Conservation (phyloP, 352 stramenopile genomes). For the Globisporangium recalcitrans region DNA sequence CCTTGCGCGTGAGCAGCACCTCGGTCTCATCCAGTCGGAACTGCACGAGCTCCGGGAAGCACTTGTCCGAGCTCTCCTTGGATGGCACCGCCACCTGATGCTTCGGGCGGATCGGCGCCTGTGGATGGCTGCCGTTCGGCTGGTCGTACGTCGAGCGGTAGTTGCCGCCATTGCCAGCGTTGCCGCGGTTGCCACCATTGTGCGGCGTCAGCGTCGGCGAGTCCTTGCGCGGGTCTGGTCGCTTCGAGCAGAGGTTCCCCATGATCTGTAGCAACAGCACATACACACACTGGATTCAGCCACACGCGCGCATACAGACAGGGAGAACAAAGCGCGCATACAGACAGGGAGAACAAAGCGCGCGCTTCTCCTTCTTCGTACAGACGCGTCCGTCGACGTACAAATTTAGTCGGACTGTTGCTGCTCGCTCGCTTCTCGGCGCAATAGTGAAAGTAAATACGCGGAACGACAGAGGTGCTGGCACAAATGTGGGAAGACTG, state of each 20-base stretch:
- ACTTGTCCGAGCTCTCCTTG: slow-evolving; percentile 42
- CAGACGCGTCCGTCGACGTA: not conserved
- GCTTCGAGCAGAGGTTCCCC: slow-evolving; percentile 14
- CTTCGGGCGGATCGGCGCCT: slow-evolving; percentile 3
- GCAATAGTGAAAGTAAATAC: slow-evolving; percentile 10
- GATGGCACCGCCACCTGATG: not conserved
- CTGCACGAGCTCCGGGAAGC: slow-evolving; percentile 64
- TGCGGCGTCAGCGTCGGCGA: slow-evolving; percentile 13
- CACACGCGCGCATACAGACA: not conserved
- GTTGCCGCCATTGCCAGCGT: not conserved
- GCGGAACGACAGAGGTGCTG: not conserved
- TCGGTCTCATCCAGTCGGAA: slow-evolving; percentile 82
- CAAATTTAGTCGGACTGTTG: not conserved
- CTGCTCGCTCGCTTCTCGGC: not conserved
- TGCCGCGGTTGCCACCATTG: not conserved
- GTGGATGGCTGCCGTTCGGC: slow-evolving; percentile 2
- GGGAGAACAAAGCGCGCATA: too few relatives aligned
- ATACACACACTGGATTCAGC: not conserved
- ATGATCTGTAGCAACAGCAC: slow-evolving; percentile 6
- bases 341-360: too few relatives aligned
- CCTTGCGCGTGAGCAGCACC: slow-evolving; percentile 75
- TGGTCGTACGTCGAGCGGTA: not conserved
- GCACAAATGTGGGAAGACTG: not conserved
- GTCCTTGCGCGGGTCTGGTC: slow-evolving; percentile 1
- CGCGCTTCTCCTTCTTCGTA: too few relatives aligned